These are phyloP conservation scores for Podospora pseudopauciseta DNA, from an alignment of 495 filamentous ascomycete genomes.

Conservation along the genomic window DNA sequence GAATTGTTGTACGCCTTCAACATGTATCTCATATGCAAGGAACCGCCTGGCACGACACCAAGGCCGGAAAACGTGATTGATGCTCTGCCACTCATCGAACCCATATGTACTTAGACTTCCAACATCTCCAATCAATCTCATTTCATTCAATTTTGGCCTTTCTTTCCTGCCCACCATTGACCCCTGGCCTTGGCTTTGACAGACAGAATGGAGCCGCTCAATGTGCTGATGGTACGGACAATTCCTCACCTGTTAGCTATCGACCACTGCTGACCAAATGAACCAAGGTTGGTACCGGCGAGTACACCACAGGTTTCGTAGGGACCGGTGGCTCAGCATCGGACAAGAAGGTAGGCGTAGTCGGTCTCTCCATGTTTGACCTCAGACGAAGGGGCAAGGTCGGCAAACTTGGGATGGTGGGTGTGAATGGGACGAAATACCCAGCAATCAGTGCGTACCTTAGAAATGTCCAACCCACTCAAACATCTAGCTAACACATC, in stretches of 20 bases:
- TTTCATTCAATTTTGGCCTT: neutral
- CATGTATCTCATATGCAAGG: neutral
- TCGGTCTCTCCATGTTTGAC: conserved; percentile 86
- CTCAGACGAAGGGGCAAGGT: conserved; percentile 85
- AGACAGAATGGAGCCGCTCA: conserved; percentile 66
- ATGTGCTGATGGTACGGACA: conserved; percentile 75
- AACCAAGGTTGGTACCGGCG: conserved; percentile 74
- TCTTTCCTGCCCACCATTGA: neutral
- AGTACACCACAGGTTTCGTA: conserved; percentile 93
- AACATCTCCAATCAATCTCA: neutral
- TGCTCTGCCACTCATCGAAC: neutral
- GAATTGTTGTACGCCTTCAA: no score
- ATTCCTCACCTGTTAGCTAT: conserved; percentile 1
- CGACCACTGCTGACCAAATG: conserved; percentile 13
- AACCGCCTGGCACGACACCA: neutral
- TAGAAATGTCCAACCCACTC: neutral
- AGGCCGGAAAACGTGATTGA: neutral
- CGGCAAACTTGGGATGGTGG: conserved; percentile 81
- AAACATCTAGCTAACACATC: neutral
- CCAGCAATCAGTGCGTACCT: conserved; percentile 74
- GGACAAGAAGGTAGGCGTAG: conserved; percentile 92
- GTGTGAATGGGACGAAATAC: conserved; percentile 81
- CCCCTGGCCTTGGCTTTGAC: neutral
- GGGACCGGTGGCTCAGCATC: conserved; percentile 71
- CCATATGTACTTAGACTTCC: neutral